Base-by-base conservation (phyloP, 441 rosid genomes). In the Erodium texanum region DNA sequence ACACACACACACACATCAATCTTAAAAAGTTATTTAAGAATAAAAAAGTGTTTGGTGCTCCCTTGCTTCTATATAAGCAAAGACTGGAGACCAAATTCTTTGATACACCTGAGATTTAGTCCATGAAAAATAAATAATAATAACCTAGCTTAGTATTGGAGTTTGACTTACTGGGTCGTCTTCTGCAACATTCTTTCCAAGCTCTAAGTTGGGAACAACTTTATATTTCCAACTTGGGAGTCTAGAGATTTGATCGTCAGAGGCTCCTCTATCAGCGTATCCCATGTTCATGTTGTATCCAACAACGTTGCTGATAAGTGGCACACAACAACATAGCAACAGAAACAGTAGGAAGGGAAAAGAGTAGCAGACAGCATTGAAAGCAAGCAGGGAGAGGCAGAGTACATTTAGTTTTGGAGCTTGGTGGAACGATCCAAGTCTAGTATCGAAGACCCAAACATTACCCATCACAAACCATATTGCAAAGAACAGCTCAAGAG, bases 231-330 rank as follows among this genome's bases (percentile, higher is more conserved):
- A 87, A 73, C 92, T 84, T 34, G 90, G 92, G 18, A 91, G 84
- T 29, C 73, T 70, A 56, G 88, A 89, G 69, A 94, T 82, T 76
- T 94, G 97, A 69, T 91, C 96, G 62, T 94, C 97, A 12, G 96
- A 89, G 8, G 99, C 99, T 22, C 88, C 97, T 79, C 73, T 85
- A 7, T 87, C 92, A 0, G 81, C 74, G 6, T 93, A 88, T 1
- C 89, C 95, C 85, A 84, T 72, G 85, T 83, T 87, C 89, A 94
- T 91, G 79, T 94, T 91, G 83, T 94, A 91, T 34, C 97, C 97
- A 9, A 94, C 90, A 74, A 83, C 69, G 65, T 76, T 86, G 81
- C 93, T 89, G 3, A 85, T 41, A 71, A 92, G 82, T 15, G 97
- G 99, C 50, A 93, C 95, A n/a, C 86, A 78, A 50, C 97, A 91